Evolutionary conservation across 106 monocot species (phyloP), one percentile per base, ranked within the genome.

Genomic region (Apostasia ramifera): DNA sequence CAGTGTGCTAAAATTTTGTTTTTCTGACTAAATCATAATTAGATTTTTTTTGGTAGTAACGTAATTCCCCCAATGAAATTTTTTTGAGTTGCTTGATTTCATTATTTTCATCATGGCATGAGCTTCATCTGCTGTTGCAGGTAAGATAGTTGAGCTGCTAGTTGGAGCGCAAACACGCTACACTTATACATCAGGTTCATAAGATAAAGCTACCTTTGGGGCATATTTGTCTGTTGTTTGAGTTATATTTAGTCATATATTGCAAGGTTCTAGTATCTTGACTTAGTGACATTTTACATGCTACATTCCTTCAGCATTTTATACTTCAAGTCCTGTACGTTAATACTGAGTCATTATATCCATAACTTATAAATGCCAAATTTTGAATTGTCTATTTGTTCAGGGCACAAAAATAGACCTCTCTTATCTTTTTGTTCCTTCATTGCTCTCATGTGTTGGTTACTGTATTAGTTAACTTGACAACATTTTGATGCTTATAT

Each of bases 131-230:
- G 11, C 49, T 58, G 66, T 44, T 81, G 75, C 76, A 95, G 92
- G 72, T 40, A 95, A 95, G 80, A 52, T 92, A 58, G 68, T 89
- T 62, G 95, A 92, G 77, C 89, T 95, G 77, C 50, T 95, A 14
- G 61, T 81, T 75, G 95, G 89, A 69, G 88, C 84, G 66, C 95
- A 95, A 82, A 92, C 91, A 65, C 82, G 86, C n/a, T 95, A 92
- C 68, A 95, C 91, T 2, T 95, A 92, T 66, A 92, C 79, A 66
- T 88, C 92, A 67, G 92, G 95, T 69, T 91, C 95, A 72, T 95
- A 49, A 65, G 44, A 45, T 26, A 65, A 37, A 47, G 14, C 5
- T 26, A 48, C 48, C 65, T 2, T 65, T 47, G 4, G 46, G 8
- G 26, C 26, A 37, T 47, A 11, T 0, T 26, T 1, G 3, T 12